These are phyloP conservation scores for Dactylellina leptospora DNA, from an alignment of 2,329 filamentous ascomycete genomes.

Conservation along the genomic window DNA sequence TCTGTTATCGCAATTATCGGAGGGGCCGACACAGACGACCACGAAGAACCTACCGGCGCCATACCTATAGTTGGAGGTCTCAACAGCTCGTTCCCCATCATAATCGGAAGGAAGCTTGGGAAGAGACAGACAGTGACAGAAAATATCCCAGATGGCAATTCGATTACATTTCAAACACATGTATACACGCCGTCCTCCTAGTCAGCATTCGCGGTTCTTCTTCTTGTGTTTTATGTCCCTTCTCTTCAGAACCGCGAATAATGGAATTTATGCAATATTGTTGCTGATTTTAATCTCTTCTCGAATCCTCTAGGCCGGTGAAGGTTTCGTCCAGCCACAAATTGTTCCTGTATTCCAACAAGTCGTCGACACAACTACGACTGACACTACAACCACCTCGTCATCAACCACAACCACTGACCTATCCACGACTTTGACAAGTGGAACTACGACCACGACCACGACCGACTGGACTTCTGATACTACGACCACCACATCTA, in stretches of 20 bases:
- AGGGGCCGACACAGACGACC: background rate
- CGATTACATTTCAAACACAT: conserved; percentile 47
- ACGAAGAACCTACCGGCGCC: background rate
- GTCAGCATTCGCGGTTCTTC: background rate
- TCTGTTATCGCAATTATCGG: conserved; percentile 13
- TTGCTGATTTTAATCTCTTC: conserved; percentile 28
- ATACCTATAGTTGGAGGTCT: conserved; percentile 8
- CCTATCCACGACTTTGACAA: conserved; percentile 26
- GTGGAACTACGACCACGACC: conserved; percentile 39
- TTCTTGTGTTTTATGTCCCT: background rate
- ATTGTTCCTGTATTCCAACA: conserved; percentile 43
- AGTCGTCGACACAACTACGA: conserved; percentile 36
- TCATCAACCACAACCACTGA: conserved; percentile 35
- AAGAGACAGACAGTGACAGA: conserved; percentile 40
- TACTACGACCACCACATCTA: conserved; percentile 41
- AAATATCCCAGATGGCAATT: conserved; percentile 39
- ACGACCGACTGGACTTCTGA: conserved; percentile 37
- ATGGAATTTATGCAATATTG: conserved; percentile 26
- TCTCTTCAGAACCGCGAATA: background rate
- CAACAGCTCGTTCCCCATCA: conserved; percentile 16
- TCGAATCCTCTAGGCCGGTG: conserved; percentile 24
- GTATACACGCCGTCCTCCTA: conserved; percentile 31
- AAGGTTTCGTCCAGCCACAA: conserved; percentile 42
- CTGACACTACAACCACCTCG: conserved; percentile 35
- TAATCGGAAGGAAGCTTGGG: conserved; percentile 12